Conservation (phyloP, 345 rosid species). For the Dipteronia sinensis region DNA sequence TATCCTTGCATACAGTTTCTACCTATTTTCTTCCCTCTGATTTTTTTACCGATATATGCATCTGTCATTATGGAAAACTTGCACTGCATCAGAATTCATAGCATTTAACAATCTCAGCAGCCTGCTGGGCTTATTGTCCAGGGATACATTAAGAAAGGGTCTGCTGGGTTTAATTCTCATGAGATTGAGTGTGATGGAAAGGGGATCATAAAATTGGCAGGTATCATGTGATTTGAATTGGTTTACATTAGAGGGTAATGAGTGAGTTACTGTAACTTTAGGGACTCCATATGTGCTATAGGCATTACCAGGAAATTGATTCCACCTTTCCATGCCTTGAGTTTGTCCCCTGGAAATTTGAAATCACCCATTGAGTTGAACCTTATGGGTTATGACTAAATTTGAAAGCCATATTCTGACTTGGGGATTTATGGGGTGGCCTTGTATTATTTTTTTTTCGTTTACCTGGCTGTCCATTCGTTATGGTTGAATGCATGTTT, state of each 20-base stretch:
- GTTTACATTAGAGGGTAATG: not conserved
- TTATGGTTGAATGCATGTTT: slow-evolving; percentile 11
- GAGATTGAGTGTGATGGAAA: not conserved
- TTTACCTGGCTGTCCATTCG: not conserved
- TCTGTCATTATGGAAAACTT: not conserved
- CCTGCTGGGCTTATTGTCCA: not conserved
- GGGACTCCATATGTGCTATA: not conserved
- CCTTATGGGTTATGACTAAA: not conserved
- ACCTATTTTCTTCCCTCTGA: not conserved
- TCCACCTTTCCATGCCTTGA: not conserved
- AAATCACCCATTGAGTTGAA: not conserved
- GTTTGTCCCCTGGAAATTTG: not conserved
- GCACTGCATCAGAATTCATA: not conserved
- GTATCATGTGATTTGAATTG: slow-evolving; percentile 3
- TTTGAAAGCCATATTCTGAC: not conserved
- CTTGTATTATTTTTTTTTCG: not conserved
- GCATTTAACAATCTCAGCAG: not conserved
- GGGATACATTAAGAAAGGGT: too few relatives aligned
- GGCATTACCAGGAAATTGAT: not conserved
- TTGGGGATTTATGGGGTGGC: not conserved
- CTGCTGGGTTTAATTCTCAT: not conserved
- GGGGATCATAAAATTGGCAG: not conserved
- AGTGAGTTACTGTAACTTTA: not conserved
- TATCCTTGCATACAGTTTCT: not conserved
- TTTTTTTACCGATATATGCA: not conserved